phyloP scores from a whole-genome alignment of 768 basidiomycete species.

The Tulasnella sp. region DNA sequence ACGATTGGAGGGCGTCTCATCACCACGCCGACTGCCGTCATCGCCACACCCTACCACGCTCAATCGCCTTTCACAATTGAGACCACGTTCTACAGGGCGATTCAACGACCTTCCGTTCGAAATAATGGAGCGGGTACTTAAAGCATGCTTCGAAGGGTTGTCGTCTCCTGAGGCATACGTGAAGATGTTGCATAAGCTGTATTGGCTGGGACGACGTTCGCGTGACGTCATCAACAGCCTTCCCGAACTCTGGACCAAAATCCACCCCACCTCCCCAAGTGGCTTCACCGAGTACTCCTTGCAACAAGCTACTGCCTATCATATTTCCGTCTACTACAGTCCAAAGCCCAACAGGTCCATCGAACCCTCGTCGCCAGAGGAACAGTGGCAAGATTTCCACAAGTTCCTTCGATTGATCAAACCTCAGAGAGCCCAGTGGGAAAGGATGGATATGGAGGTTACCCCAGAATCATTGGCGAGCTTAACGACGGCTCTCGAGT shows the following conservation, averaged over 20 bases:
- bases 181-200: neutral
- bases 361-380: neutral
- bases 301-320: neutral
- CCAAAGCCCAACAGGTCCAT: neutral
- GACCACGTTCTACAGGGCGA: too few species aligned
- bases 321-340: neutral
- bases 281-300: neutral
- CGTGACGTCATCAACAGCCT: neutral
- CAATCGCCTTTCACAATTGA: too few species aligned
- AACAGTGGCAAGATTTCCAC: neutral
- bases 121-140: neutral
- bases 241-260: neutral
- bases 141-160: neutral
- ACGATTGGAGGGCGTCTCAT: too few species aligned
- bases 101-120: neutral
- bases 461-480: neutral
- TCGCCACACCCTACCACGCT: too few species aligned
- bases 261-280: neutral
- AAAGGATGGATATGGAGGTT: neutral
- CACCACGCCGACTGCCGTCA: too few species aligned
- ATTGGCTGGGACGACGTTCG: neutral
- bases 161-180: neutral
- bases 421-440: neutral
- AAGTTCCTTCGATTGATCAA: neutral
- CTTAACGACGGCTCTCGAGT: neutral